Conservation (phyloP, 2,329 filamentous ascomycete genomes). For the Rhynchosporium secalis region DNA sequence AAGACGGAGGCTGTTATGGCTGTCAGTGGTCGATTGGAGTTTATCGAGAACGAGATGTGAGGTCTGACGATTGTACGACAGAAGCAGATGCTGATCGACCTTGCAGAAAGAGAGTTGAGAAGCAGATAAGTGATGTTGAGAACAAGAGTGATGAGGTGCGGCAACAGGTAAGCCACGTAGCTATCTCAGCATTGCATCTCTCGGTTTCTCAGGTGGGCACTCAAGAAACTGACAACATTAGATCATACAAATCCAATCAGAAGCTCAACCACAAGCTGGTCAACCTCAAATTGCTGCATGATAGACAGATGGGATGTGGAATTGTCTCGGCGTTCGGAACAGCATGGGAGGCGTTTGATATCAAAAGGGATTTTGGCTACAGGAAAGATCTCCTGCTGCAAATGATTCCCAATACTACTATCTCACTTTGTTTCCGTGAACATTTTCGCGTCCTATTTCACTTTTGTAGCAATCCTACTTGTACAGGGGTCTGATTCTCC, state of each 20-base stretch:
- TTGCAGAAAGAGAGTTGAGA: slow-evolving; percentile 63
- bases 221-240: slow-evolving; percentile 22
- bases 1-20: slow-evolving; percentile 86
- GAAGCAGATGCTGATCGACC: slow-evolving; percentile 17
- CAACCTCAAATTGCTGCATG: slow-evolving; percentile 31
- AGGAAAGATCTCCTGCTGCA: not conserved
- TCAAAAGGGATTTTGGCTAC: slow-evolving; percentile 2
- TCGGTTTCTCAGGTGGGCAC: not conserved
- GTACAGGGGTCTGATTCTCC: no score
- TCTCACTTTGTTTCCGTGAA: not conserved
- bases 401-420: not conserved
- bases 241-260: slow-evolving; percentile 48
- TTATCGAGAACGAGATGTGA: slow-evolving; percentile 92
- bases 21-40: slow-evolving; percentile 86
- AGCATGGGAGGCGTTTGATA: slow-evolving; percentile 32
- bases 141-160: slow-evolving; percentile 65
- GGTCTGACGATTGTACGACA: slow-evolving; percentile 36
- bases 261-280: slow-evolving; percentile 38
- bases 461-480: no score
- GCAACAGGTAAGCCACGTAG: slow-evolving; percentile 54
- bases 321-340: slow-evolving; percentile 21
- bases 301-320: not conserved
- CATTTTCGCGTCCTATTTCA: not conserved
- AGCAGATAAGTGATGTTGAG: slow-evolving; percentile 63
- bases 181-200: not conserved